These are phyloP conservation scores for Leishmania aethiopica DNA, from an alignment of 208 protist species.

Conservation along the genomic window DNA sequence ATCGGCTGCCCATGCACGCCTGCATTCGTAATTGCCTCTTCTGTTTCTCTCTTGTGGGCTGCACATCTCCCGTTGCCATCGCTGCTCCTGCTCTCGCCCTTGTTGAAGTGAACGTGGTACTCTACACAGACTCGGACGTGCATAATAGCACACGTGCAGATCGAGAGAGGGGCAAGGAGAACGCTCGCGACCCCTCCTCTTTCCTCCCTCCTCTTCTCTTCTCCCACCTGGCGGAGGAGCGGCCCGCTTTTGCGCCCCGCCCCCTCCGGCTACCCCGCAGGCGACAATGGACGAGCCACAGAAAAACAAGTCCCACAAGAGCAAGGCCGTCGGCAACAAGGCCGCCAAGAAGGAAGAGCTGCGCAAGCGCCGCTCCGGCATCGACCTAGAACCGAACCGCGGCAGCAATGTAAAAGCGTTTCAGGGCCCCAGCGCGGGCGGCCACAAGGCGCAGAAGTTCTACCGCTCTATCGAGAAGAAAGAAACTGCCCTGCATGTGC, in stretches of 20 bases:
- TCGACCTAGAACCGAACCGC: conserved; percentile 91
- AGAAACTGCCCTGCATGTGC: conserved; percentile 83
- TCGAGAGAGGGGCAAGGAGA: background rate
- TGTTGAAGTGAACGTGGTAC: background rate
- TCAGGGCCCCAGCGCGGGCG: conserved; percentile 57
- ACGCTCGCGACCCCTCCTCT: background rate
- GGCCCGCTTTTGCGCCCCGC: background rate
- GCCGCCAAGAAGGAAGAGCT: conserved; percentile 83
- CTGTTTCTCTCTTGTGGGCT: background rate
- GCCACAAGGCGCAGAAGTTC: conserved; percentile 84
- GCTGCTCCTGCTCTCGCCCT: background rate
- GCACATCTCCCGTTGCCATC: background rate
- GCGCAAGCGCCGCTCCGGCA: conserved; percentile 88
- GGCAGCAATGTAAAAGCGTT: conserved; percentile 94
- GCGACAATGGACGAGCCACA: conserved; percentile 71
- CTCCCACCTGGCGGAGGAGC: background rate
- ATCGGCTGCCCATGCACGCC: background rate
- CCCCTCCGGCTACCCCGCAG: background rate
- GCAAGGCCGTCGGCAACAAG: conserved; percentile 87
- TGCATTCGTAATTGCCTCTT: background rate
- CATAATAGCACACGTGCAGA: background rate
- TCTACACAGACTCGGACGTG: background rate
- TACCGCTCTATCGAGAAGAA: conserved; percentile 87
- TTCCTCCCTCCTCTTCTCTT: background rate
- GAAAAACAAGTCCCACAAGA: conserved; percentile 90